Base-by-base conservation (phyloP, 2,329 filamentous ascomycete genomes). In the Didymella sp. region DNA sequence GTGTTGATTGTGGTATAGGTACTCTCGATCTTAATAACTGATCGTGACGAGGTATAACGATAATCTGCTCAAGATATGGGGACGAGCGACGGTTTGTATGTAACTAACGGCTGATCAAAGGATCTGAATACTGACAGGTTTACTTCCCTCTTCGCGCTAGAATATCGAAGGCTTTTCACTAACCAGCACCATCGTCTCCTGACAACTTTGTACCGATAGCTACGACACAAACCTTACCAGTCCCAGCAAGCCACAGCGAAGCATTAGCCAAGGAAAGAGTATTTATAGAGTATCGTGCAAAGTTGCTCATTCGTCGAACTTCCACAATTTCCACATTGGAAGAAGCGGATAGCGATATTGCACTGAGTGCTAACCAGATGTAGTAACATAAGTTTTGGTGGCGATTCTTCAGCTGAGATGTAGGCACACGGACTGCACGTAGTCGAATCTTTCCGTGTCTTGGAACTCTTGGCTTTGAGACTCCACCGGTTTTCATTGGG, bases 351-450 rank as follows among this genome's bases (percentile, higher is more conserved):
- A 45, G 22, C 40, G 40, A 22, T 12, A 13, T 41, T 46, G 27
- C 27, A 44, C 28, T 50, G 50, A 38, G 17, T 19, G 8, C 56
- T 58, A 58, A 50, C 56, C 45, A 6, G 9, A 58, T 41, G 15
- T 35, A 15, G 56, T 54, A 58, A 50, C 38, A 49, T 13, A 13
- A 15, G 15, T 38, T 43, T 41, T 52, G 25, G 44, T 58, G 49
- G 55, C 55, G 55, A 49, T 52, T 50, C 44, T 58, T 45, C 55
- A 58, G 56, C 56, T 54, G 49, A 40, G 27, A 27, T 44, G 48
- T 57, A 52, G 54, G 46, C 46, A 51, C 46, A 33, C 41, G 46
- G 45, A 30, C 25, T 25, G 15, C 38, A 47, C 25, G 30, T 52
- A 52, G 49, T 57, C 44, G 21, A 52, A 30, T 44, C 43, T 48